A percentile compares a stretch with the other conserved stretches of the same genome.
These are phyloP conservation scores for Coniella vitis DNA, from an alignment of 2,329 filamentous ascomycete genomes.

Conservation along the genomic window DNA sequence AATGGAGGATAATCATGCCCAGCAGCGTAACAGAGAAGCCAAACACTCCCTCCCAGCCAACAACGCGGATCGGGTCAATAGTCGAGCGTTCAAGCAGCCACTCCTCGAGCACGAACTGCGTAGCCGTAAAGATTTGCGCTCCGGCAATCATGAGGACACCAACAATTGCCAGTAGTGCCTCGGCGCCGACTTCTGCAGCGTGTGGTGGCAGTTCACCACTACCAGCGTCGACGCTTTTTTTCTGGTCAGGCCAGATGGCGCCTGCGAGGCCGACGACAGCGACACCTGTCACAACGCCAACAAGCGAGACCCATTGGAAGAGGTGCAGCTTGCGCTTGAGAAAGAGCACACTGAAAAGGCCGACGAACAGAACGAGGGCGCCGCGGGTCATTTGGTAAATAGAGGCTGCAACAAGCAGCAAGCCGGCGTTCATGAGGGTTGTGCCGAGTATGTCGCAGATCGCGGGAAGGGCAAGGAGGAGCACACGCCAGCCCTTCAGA, in stretches of 20 bases:
- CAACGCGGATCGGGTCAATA: conserved; percentile 77
- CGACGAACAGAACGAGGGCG: conserved; percentile 90
- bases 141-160: conserved; percentile 87
- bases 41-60: conserved; percentile 94
- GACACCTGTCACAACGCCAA: conserved; percentile 82
- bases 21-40: conserved; percentile 74
- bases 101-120: conserved; percentile 94
- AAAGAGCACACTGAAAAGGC: conserved; percentile 89
- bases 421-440: conserved; percentile 92
- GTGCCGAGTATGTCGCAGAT: conserved; percentile 93
- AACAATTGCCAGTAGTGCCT: conserved; percentile 62
- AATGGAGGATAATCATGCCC: conserved; percentile 74
- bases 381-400: conserved; percentile 99
- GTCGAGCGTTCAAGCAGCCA: conserved; percentile 66
- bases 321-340: conserved; percentile 68
- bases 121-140: conserved; percentile 93
- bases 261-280: conserved; percentile 86
- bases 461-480: conserved; percentile 75
- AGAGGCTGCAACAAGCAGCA: conserved; percentile 88
- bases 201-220: conserved; percentile 24
- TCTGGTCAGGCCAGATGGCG: conserved; percentile 66
- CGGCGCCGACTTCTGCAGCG: conserved; percentile 32
- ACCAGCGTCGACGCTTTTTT: too few relatives aligned
- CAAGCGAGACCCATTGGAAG: conserved; percentile 90
- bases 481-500: conserved; percentile 63